Conservation (phyloP, 202 grass and related monocot species). For the Zizania palustris region DNA sequence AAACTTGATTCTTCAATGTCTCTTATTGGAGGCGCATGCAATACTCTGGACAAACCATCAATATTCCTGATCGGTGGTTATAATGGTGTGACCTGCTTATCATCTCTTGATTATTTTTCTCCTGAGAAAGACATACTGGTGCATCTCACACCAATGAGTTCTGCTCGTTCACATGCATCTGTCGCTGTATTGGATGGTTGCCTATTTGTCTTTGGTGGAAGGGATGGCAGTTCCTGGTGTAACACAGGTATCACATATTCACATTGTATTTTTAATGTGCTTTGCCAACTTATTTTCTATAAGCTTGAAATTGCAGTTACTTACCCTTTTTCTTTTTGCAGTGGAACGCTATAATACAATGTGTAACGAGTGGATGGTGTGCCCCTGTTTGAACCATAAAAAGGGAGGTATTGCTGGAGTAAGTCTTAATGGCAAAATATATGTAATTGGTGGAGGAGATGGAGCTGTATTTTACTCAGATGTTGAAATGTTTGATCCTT, state of each 20-base stretch:
- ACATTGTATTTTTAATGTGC: constrained; percentile 29
- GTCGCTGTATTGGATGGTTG: constrained; percentile 56
- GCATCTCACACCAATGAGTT: constrained; percentile 65
- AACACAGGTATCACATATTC: constrained; percentile 58
- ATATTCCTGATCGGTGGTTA: constrained; percentile 76
- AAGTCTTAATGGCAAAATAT: constrained; percentile 73
- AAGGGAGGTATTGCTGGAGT: constrained; percentile 81
- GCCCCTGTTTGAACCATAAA: constrained; percentile 66
- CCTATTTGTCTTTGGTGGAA: constrained; percentile 80
- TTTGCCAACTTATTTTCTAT: constrained; percentile 34
- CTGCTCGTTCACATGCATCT: constrained; percentile 73
- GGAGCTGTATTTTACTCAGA: constrained; percentile 64
- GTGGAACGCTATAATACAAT: constrained; percentile 84
- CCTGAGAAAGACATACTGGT: constrained; percentile 55
- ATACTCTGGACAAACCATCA: constrained; percentile 38
- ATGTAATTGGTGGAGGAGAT: constrained; percentile 89
- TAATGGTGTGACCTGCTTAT: constrained; percentile 63
- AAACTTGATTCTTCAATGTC: constrained; percentile 59
- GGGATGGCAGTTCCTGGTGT: constrained; percentile 67
- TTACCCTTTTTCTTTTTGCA: constrained; percentile 42
- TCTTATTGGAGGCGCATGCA: constrained; percentile 40
- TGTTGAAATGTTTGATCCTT: constrained; percentile 91
- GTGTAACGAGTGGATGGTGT: constrained; percentile 66
- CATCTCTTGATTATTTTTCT: constrained; percentile 71
- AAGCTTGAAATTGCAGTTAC: constrained; percentile 33